These are phyloP conservation scores for Helotiales sp. DNA, from an alignment of 2,329 filamentous ascomycete genomes.

Conservation along the genomic window DNA sequence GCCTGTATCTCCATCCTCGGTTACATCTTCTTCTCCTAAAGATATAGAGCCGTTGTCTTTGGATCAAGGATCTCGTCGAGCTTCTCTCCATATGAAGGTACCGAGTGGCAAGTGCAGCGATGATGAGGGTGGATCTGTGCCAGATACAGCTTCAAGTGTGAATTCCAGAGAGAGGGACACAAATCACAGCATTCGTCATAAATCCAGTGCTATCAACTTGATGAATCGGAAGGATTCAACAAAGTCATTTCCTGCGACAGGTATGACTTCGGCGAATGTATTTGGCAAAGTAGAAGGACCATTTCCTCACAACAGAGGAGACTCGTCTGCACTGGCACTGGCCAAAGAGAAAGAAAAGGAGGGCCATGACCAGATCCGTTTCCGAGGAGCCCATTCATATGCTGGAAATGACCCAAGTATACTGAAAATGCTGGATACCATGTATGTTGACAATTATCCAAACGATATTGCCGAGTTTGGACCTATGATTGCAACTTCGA, in stretches of 20 bases:
- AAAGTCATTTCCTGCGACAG: slow-evolving; percentile 68
- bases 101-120: slow-evolving; percentile 36
- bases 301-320: slow-evolving; percentile 41
- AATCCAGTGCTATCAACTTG: slow-evolving; percentile 65
- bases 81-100: slow-evolving; percentile 20
- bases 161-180: slow-evolving; percentile 38
- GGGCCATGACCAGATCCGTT: slow-evolving; percentile 49
- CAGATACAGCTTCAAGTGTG: slow-evolving; percentile 39
- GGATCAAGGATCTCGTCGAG: slow-evolving; percentile 27
- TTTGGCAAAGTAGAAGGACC: slow-evolving; percentile 67
- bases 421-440: slow-evolving; percentile 76
- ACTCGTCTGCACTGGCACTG: slow-evolving; percentile 46
- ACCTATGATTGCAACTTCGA: slow-evolving; percentile 75
- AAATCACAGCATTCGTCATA: slow-evolving; percentile 57
- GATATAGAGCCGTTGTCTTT: slow-evolving; percentile 25
- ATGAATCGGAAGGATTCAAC: slow-evolving; percentile 60
- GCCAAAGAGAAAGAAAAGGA: slow-evolving; percentile 45
- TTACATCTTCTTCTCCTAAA: slow-evolving; percentile 32
- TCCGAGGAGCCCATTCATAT: slow-evolving; percentile 78
- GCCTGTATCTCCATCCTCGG: slow-evolving; percentile 33
- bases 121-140: slow-evolving; percentile 40
- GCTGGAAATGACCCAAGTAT: slow-evolving; percentile 76
- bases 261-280: slow-evolving; percentile 66
- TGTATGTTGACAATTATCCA: slow-evolving; percentile 77
- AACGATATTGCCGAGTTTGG: slow-evolving; percentile 75